These are phyloP conservation scores for Lasiosphaeriaceae sp. DNA, from an alignment of 495 filamentous ascomycete genomes.

Conservation along the genomic window DNA sequence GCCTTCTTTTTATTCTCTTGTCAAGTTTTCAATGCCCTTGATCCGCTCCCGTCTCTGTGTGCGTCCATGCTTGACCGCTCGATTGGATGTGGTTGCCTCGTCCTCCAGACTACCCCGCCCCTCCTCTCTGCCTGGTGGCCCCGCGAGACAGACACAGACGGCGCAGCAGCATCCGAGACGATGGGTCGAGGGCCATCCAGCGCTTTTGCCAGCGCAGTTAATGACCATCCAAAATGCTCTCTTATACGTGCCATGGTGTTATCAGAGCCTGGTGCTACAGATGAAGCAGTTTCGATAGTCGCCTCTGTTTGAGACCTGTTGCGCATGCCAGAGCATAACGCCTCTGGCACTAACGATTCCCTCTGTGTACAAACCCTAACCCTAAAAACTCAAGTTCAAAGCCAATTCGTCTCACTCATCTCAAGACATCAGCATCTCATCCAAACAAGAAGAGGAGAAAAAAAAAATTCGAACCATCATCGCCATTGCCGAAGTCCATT, in stretches of 20 bases:
- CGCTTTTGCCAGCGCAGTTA: constrained; percentile 4
- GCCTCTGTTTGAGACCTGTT: not conserved
- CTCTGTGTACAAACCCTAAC: not conserved
- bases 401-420: too few species aligned
- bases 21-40: not conserved
- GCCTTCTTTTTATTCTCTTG: too few species aligned
- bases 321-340: not conserved
- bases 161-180: not conserved
- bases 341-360: not conserved
- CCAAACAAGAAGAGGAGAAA: too few species aligned
- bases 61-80: constrained; percentile 3
- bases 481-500: too few species aligned
- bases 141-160: not conserved
- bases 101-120: constrained; percentile 4
- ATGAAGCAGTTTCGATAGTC: constrained; percentile 10
- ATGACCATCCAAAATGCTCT: not conserved
- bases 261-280: not conserved
- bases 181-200: not conserved
- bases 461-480: too few species aligned
- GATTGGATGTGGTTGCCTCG: constrained; percentile 12
- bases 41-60: constrained; percentile 1
- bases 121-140: not conserved
- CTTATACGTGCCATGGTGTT: not conserved
- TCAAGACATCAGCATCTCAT: too few species aligned
- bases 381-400: not conserved